Base-by-base conservation (phyloP, 192 early-diverging fungal species). In the Entophlyctis luteolus region DNA sequence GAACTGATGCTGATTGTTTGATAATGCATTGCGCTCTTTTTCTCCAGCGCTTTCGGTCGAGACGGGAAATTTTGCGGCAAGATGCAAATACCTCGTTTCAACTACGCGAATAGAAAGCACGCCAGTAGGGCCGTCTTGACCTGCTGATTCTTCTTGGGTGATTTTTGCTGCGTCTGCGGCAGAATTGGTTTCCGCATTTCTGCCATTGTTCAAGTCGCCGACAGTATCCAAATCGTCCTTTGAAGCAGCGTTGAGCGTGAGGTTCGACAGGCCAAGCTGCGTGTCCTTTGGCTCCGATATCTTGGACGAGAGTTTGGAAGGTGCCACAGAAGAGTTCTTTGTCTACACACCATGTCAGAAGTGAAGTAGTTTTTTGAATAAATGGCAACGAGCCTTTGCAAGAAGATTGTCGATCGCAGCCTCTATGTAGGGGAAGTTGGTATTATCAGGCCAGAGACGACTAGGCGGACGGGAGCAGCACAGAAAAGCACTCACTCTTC, bases 91-190 rank as follows among this genome's bases (percentile, higher is more conserved):
- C 2, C 63, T 12, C 1, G 63, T 54, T 55, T 66, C 63, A 5
- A 66, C 63, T 23, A 66, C 35, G 27, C 63, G 63, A 38, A 66
- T 54, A 3, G 48, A 66, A 25, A 66, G 50, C 2, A 66, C 14
- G 14, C 63, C 63, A n/a, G 63, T 48, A 4, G 1, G 14, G 4
- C 55, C 63, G 16, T 52, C 36, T 35, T 31, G 1, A n/a, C 20
- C 2, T 28, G 42, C 32, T 47, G 16, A 23, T 48, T 22, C 27
- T 10, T 12, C 12, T 8, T 10, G 14, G 2, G 22, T 0, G 22
- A n/a, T 5, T 16, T 4, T 35, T 50, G 47, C 29, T 14, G 2
- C n/a, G 20, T 8, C 10, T 49, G n/a, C 20, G 22, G 5, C 6
- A 18, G 46, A 12, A 27, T 36, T 14, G 22, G 6, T 42, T 60